Percentiles rank a stretch among this genome's conserved stretches.
Conservation (phyloP, 257 asterid genomes). For the Jasminum sambac region DNA sequence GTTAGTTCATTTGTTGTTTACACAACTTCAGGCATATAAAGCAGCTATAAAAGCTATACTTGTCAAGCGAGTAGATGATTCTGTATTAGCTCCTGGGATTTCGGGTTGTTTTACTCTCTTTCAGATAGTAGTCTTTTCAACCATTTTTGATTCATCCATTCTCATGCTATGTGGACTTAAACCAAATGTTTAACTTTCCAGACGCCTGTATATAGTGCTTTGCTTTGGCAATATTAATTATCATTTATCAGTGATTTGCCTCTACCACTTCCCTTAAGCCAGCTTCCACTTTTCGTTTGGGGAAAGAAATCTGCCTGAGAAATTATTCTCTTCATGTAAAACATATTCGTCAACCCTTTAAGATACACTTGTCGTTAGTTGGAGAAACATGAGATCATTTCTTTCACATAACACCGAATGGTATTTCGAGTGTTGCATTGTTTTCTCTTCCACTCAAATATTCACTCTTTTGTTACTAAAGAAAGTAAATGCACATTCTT, state of each 20-base stretch:
- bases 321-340: background rate
- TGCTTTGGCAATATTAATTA: background rate
- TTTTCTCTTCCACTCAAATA: background rate
- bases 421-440: background rate
- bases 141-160: background rate
- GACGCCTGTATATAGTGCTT: background rate
- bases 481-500: slow-evolving; percentile 2
- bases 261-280: background rate
- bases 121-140: no score
- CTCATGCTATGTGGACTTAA: background rate
- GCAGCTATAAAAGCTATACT: no score
- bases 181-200: background rate
- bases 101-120: no score
- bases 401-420: background rate
- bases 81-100: no score
- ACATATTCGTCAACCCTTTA: background rate
- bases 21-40: no score
- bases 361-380: background rate
- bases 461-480: background rate
- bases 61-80: no score
- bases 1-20: background rate
- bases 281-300: background rate
- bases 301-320: background rate
- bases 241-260: background rate
- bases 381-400: background rate